phyloP scores from a whole-genome alignment of 208 protist species.

The Vickermania ingenoplastis region DNA sequence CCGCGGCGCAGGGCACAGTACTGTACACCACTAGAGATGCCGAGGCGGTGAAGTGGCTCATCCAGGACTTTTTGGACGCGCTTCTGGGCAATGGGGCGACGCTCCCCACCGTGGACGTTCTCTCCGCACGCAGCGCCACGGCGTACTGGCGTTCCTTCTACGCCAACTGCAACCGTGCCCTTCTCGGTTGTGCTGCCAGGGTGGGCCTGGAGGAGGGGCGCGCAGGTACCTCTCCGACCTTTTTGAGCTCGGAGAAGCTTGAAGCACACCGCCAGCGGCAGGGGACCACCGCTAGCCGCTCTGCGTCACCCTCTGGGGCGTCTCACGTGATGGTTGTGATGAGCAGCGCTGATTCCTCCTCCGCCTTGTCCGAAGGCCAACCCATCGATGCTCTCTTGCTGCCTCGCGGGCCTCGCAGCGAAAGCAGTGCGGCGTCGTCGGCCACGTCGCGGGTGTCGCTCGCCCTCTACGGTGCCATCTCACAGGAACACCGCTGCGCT shows the following conservation, averaged over 20 bases:
- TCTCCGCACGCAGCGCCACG: slow-evolving; percentile 19
- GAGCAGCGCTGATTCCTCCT: not conserved
- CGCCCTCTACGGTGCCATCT: slow-evolving; percentile 57
- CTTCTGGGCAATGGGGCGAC: slow-evolving; percentile 3
- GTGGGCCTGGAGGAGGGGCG: not conserved
- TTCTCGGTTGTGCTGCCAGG: not conserved
- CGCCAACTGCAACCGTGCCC: slow-evolving; percentile 4
- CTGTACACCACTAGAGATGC: slow-evolving; percentile 4
- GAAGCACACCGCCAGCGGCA: not conserved
- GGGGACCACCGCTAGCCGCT: not conserved
- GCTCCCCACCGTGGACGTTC: slow-evolving; percentile 32
- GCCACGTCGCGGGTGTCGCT: slow-evolving; percentile 35
- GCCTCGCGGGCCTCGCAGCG: slow-evolving; percentile 4
- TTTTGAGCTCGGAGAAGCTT: not conserved
- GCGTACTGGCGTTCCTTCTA: slow-evolving; percentile 54
- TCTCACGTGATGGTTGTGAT: slow-evolving; percentile 7
- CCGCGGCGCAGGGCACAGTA: not conserved
- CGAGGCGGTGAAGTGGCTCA: slow-evolving; percentile 10
- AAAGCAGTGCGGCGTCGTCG: slow-evolving; percentile 5
- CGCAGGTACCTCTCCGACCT: not conserved
- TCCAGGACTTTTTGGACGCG: slow-evolving; percentile 21
- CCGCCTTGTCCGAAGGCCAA: not conserved
- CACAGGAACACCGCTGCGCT: slow-evolving; percentile 35
- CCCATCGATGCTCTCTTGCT: slow-evolving; percentile 10
- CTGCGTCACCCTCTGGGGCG: slow-evolving; percentile 13